Conservation (phyloP, 2,329 filamentous ascomycete genomes). For the Neonectria hederae region DNA sequence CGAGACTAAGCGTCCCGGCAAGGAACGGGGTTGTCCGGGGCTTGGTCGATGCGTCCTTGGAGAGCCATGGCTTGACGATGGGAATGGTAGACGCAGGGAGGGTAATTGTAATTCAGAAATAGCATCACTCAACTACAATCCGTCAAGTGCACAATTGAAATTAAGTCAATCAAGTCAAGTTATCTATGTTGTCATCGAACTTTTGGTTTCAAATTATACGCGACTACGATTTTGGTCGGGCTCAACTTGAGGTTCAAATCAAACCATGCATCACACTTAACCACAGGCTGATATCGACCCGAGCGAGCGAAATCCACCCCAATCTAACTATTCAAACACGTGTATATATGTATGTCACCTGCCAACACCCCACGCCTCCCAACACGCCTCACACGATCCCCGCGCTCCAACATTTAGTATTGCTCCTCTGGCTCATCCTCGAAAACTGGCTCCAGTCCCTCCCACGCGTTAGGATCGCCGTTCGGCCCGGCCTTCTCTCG, state of each 20-base stretch:
- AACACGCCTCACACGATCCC: neutral
- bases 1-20: too few species aligned
- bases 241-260: constrained; percentile 12
- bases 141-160: too few species aligned
- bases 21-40: too few species aligned
- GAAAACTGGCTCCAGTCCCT: constrained; percentile 80
- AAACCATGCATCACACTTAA: neutral
- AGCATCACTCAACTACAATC: too few species aligned
- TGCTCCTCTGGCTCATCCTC: constrained; percentile 42
- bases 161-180: neutral
- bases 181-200: neutral
- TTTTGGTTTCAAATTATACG: constrained; percentile 10
- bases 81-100: too few species aligned
- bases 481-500: constrained; percentile 71
- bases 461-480: constrained; percentile 70
- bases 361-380: neutral
- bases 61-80: too few species aligned
- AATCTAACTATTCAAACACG: constrained; percentile 15
- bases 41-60: too few species aligned
- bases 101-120: too few species aligned
- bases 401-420: neutral
- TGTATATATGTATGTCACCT: neutral
- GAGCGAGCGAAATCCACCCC: constrained; percentile 17
- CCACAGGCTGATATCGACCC: constrained; percentile 10
- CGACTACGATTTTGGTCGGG: neutral